A percentile compares a stretch with the other conserved stretches of the same genome.
phyloP scores from a whole-genome alignment of 2,329 filamentous ascomycete species.

The Hypoxylon sp. region DNA sequence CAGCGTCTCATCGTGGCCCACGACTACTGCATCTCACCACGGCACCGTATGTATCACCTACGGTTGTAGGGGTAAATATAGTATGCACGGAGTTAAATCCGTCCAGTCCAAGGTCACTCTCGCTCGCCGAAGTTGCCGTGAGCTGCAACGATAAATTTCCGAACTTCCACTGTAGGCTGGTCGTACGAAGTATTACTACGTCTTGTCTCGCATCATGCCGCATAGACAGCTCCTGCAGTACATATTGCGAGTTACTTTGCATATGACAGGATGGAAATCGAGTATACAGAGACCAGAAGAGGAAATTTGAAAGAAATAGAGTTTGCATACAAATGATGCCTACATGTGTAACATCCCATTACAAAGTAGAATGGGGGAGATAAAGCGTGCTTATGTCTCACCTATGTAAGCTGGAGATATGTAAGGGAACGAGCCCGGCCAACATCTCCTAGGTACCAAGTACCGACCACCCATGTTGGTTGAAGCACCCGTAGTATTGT shows the following conservation, averaged over 20 bases:
- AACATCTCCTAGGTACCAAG: no score
- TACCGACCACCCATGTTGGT: no score
- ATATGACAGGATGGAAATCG: constrained; percentile 12
- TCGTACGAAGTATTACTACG: constrained; percentile 34
- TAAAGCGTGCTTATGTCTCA: no score
- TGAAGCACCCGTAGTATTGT: no score
- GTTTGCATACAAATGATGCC: no score
- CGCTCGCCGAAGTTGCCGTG: constrained; percentile 18
- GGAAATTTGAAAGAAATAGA: constrained; percentile 19
- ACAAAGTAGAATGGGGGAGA: no score
- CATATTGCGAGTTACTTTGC: constrained; percentile 18
- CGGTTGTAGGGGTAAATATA: constrained; percentile 12
- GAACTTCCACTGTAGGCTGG: constrained; percentile 41
- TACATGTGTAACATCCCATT: no score
- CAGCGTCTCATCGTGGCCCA: constrained; percentile 20
- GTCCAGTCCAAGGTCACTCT: constrained; percentile 10
- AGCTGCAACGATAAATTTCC: constrained; percentile 30
- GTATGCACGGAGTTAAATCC: constrained; percentile 22
- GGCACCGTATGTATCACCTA: background rate
- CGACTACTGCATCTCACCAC: constrained; percentile 14
- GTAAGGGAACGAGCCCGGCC: no score
- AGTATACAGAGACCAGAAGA: constrained; percentile 5
- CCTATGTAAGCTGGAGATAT: no score
- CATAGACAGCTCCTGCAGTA: constrained; percentile 22
- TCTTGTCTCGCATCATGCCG: constrained; percentile 34